Percentiles rank a stretch among this genome's conserved stretches.
phyloP scores from a whole-genome alignment of 768 basidiomycete species.

The Leccinum boreale region DNA sequence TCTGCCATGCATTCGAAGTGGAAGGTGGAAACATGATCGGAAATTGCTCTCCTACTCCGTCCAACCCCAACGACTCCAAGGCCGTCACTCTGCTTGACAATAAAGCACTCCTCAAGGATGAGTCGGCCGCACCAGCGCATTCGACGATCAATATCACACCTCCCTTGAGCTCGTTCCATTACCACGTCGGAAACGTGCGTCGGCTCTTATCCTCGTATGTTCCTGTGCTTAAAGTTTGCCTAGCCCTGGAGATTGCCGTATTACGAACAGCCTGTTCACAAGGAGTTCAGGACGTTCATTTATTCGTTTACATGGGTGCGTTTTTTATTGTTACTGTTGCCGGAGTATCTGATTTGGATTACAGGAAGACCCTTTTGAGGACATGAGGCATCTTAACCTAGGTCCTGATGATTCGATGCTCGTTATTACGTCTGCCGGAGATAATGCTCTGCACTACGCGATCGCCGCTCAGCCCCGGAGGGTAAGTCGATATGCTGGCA shows the following conservation, averaged over 20 bases:
- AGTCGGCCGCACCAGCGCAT: slow-evolving; percentile 15
- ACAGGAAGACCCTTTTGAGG: slow-evolving; percentile 72
- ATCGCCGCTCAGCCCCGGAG: slow-evolving; percentile 57
- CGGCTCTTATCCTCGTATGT: background rate
- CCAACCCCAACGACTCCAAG: slow-evolving; percentile 34
- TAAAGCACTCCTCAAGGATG: slow-evolving; percentile 32
- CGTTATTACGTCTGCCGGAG: slow-evolving; percentile 74
- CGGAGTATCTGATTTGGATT: slow-evolving; percentile 1
- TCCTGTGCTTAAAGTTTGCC: slow-evolving; percentile 1
- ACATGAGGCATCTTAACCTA: slow-evolving; percentile 61
- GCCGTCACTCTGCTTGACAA: slow-evolving; percentile 40
- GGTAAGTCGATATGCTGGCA: slow-evolving; percentile 27
- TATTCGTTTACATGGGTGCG: slow-evolving; percentile 62
- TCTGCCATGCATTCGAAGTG: slow-evolving; percentile 58
- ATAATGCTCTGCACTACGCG: slow-evolving; percentile 79
- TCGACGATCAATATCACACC: slow-evolving; percentile 48
- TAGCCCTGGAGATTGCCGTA: slow-evolving; percentile 69
- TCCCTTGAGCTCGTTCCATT: slow-evolving; percentile 62
- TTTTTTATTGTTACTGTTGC: background rate
- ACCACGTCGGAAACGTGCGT: slow-evolving; percentile 49
- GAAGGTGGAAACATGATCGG: slow-evolving; percentile 60
- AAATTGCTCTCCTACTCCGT: slow-evolving; percentile 42
- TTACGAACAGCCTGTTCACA: slow-evolving; percentile 65
- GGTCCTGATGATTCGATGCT: slow-evolving; percentile 62
- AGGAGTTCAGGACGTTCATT: slow-evolving; percentile 60